Conservation (phyloP, 352 stramenopile species). For the Phytophthora sojae region DNA sequence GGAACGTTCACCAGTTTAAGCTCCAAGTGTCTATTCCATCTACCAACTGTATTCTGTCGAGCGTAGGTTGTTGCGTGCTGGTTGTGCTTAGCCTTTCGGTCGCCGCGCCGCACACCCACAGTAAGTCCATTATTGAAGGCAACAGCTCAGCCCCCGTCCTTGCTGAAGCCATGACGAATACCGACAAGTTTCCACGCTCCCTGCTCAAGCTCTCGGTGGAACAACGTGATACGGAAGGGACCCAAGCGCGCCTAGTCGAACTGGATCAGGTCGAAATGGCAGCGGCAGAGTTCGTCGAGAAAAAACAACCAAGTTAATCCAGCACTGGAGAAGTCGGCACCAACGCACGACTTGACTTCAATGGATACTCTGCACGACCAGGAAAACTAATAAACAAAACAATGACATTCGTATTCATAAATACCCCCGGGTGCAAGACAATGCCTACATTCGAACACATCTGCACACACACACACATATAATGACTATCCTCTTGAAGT, state of each 20-base stretch:
- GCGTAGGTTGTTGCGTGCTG: not conserved
- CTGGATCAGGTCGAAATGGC: not conserved
- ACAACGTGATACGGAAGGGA: not conserved
- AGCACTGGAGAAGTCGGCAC: not conserved
- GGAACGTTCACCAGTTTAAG: not conserved
- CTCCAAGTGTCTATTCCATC: not conserved
- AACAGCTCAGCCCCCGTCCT: not conserved
- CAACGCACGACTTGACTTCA: too few relatives aligned
- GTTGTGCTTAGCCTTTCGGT: not conserved
- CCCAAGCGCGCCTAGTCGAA: not conserved
- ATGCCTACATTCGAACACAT: not conserved
- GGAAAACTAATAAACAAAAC: not conserved
- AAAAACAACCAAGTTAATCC: not conserved
- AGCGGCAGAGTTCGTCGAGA: not conserved
- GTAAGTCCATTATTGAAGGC: not conserved
- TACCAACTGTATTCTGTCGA: not conserved
- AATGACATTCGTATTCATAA: constrained; percentile 5
- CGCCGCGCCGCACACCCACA: not conserved
- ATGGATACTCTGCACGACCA: too few relatives aligned
- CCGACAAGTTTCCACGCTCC: not conserved
- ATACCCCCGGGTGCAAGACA: constrained; percentile 1
- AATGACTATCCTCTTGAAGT: constrained; percentile 6
- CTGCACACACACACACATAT: not conserved
- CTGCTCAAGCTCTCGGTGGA: not conserved
- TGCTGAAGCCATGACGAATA: not conserved